Evolutionary conservation across 23 red algal species (phyloP), one percentile per base, ranked within the genome.

Genomic region (Cyanidiococcus yangmingshanensis): DNA sequence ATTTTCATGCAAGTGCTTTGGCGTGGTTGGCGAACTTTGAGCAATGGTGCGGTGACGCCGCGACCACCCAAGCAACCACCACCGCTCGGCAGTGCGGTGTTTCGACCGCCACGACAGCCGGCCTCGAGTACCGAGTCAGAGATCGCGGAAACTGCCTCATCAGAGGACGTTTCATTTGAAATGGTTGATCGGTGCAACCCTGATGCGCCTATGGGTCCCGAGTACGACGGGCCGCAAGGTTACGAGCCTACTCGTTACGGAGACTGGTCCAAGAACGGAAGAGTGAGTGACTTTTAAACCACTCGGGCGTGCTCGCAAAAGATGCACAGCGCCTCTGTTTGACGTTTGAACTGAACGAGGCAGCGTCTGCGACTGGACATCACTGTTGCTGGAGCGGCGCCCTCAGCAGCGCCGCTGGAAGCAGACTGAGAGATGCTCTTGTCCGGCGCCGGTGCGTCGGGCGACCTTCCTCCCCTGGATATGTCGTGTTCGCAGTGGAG

Each of bases 201-300:
- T 25, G 32, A 35, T 17, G 63, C 63, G 3, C 63, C 7, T 7
- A 29, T 29, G 27, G 63, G 63, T 32, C 63, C 63, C n/a, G 63
- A 71, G 32, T 71, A 35, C n/a, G 63, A 29, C 32, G 63, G 63
- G 21, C 63, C 63, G 7, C 7, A 29, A 7, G 63, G 32, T 12
- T 35, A 71, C 63, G 63, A 71, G 27, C 63, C 63, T 25, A 71
- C 63, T 3, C 63, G 63, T 7, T 71, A 71, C 63, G 63, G 63
- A 27, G 63, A 71, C 63, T 71, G 63, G 63, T 12, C 63, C 16
- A 25, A 35, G 27, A 25, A 35, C 63, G 63, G 63, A 27, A 12
- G 63, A 35, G 63, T 71, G 12, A 71, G 63, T 30, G 63, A 71
- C 32, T 71, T 71, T 35, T 71, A 35, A 30, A 35, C n/a, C n/a